Evolutionary conservation across 2,329 filamentous ascomycete genomes (phyloP), one percentile per base, ranked within the genome.

Genomic region (Trichoderma pleuroti): DNA sequence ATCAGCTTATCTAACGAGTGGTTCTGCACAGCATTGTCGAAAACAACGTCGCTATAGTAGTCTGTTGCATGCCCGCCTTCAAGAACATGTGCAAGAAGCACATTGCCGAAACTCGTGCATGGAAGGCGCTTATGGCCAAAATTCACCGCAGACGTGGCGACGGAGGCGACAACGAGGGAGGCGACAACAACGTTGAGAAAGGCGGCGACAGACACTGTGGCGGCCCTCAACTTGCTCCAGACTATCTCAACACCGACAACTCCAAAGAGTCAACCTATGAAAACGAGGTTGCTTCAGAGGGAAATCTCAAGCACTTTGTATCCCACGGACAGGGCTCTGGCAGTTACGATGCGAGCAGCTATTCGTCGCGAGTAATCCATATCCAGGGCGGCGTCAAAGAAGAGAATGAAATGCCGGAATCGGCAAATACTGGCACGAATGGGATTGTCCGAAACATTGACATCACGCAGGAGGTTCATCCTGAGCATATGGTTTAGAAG

Each of bases 41-140:
- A 39, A 71, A 46, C 39, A 73, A 71, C 32, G 61, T 74, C 16
- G 74, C 74, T 62, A 46, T 75, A 42, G 71, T 75, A 28, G 72
- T 73, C 21, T 68, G 72, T 16, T 74, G 56, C n/a, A 71, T 73
- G 34, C 73, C 72, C 30, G 72, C 73, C 14, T 72, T 72, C 67
- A 68, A 68, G 39, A 32, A 28, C 39, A 34, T 61, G 14, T 60
- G 54, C 56, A 60, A 60, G n/a, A 49, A 68, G 54, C 57, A 61
- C 9, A 24, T 68, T 3, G 28, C 30, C 4, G n/a, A 26, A 12
- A 49, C 39, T 24, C 49, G 18, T 3, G 16, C n/a, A 30, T 68
- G 30, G 28, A 52, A 61, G 28, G n/a, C 56, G 21, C 16, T 61
- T 28, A 68, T 30, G 1, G 16, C 28, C 2, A 49, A 2, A 11